phyloP scores from a whole-genome alignment of 1,139 yeast species.

The Suhomyces coccinellae region DNA sequence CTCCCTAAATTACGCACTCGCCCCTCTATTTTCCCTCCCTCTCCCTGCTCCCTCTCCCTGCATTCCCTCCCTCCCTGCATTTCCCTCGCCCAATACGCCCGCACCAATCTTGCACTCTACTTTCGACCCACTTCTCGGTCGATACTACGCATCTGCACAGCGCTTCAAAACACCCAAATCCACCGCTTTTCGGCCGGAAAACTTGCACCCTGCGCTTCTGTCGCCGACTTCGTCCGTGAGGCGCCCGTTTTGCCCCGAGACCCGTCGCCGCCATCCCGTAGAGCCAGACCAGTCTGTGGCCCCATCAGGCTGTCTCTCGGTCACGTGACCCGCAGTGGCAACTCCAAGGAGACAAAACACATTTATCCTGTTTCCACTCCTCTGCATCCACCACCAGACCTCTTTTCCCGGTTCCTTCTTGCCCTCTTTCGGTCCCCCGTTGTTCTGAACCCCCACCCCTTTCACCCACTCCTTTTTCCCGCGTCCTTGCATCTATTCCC shows the following conservation, averaged over 20 bases:
- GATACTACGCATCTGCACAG: too few species aligned
- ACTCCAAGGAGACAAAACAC: background rate
- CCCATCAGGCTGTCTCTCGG: background rate
- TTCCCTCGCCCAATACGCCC: too few species aligned
- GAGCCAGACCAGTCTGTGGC: background rate
- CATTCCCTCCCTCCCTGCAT: background rate
- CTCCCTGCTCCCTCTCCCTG: background rate
- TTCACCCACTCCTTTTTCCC: background rate
- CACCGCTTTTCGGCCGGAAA: too few species aligned
- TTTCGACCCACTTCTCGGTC: background rate
- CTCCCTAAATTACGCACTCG: too few species aligned
- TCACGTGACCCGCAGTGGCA: conserved; percentile 8
- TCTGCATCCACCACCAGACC: background rate
- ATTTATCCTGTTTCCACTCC: background rate
- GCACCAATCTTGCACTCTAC: too few species aligned
- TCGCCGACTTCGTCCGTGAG: too few species aligned
- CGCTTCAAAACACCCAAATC: too few species aligned
- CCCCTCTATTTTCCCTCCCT: too few species aligned
- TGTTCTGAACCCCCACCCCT: background rate
- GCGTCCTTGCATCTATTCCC: background rate
- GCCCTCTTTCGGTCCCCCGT: too few species aligned
- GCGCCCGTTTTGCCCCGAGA: too few species aligned
- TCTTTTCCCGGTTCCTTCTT: background rate
- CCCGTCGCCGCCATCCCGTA: too few species aligned
- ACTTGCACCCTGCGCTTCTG: too few species aligned